Conservation (phyloP, 352 stramenopile genomes). For the Chrysophaeum taylorii region DNA sequence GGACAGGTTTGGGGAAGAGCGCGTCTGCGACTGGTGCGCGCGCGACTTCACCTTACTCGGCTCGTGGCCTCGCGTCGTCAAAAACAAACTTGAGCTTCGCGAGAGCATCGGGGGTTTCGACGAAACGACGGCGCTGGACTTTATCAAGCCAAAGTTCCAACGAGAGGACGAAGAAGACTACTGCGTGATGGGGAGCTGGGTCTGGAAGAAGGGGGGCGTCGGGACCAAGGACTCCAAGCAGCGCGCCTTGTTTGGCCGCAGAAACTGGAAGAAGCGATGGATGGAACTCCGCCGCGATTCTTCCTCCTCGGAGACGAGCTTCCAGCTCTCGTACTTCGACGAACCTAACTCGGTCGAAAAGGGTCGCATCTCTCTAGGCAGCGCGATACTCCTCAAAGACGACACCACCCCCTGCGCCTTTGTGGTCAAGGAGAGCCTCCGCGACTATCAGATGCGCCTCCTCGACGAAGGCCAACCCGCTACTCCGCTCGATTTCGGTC, state of each 20-base stretch:
- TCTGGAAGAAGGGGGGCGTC: conserved; percentile 2
- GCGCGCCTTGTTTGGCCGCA: conserved; percentile 34
- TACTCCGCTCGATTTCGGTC: too few species aligned
- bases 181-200: neutral
- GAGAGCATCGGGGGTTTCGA: neutral
- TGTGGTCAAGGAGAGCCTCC: too few species aligned
- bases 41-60: neutral
- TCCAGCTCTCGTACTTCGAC: neutral
- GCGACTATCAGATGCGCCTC: too few species aligned
- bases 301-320: conserved; percentile 32
- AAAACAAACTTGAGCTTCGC: neutral
- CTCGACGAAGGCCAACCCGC: too few species aligned
- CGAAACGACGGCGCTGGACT: neutral
- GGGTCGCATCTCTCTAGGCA: neutral
- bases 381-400: neutral
- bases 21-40: conserved; percentile 8
- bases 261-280: conserved; percentile 50
- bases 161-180: neutral
- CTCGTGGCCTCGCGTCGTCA: neutral
- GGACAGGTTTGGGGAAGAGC: neutral
- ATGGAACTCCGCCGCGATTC: conserved; percentile 43
- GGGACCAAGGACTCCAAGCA: neutral
- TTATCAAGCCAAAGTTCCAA: neutral
- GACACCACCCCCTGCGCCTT: neutral
- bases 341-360: neutral